Conservation (phyloP, 129 eudicot species). For the sunflower (Helianthus annuus) region DNA sequence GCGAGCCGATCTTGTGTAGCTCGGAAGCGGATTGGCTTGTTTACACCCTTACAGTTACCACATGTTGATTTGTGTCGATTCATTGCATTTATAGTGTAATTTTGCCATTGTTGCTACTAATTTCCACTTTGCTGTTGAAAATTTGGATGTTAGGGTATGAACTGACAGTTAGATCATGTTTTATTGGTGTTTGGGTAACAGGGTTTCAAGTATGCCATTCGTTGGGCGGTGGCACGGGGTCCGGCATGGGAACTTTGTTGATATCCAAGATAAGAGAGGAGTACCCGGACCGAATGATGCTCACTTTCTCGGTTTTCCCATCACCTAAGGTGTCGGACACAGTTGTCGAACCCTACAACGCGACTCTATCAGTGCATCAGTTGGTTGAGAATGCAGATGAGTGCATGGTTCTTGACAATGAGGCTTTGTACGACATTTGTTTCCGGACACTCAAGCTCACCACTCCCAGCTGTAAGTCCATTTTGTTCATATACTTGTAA, state of each 20-base stretch:
- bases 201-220: constrained; percentile 89
- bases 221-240: constrained; percentile 81
- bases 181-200: constrained; percentile 18
- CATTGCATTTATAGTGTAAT: not conserved
- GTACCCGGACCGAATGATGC: constrained; percentile 84
- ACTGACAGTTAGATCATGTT: constrained; percentile 14
- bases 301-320: constrained; percentile 78
- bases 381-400: constrained; percentile 84
- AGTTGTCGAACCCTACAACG: constrained; percentile 83
- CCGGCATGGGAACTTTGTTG: constrained; percentile 72
- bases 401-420: constrained; percentile 80
- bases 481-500: constrained; percentile 4
- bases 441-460: constrained; percentile 84
- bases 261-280: constrained; percentile 83
- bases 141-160: not conserved
- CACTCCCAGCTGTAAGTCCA: constrained; percentile 78
- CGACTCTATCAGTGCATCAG: constrained; percentile 79
- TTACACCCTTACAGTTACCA: too few species aligned
- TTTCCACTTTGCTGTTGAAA: too few species aligned
- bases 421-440: constrained; percentile 76
- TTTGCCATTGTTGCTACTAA: too few species aligned
- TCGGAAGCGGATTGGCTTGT: too few species aligned
- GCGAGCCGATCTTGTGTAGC: too few species aligned
- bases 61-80: not conserved
- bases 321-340: constrained; percentile 84